These are phyloP conservation scores for Nidula niveotomentosa DNA, from an alignment of 1,284 basidiomycete species.

Conservation along the genomic window DNA sequence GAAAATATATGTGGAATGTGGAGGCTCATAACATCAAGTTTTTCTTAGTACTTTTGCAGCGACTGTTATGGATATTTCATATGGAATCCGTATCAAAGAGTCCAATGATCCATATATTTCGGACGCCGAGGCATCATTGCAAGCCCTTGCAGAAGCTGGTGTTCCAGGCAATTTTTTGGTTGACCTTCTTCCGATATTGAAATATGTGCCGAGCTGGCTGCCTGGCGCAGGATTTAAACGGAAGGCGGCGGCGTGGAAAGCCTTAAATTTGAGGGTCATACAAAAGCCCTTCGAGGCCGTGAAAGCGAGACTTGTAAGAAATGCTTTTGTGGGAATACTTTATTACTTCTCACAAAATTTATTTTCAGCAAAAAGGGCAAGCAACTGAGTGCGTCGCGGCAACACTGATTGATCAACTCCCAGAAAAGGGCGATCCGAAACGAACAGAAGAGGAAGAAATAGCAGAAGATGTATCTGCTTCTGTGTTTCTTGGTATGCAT, in stretches of 20 bases:
- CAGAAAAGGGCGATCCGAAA: slow-evolving; percentile 1
- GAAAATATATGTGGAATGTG: neutral
- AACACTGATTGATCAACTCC: slow-evolving; percentile 4
- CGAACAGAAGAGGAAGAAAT: slow-evolving; percentile 3
- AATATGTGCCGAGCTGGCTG: slow-evolving; percentile 13
- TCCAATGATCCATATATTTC: too few relatives aligned
- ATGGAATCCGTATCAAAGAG: too few relatives aligned
- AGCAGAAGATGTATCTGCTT: slow-evolving; percentile 3
- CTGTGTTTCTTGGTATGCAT: slow-evolving; percentile 7
- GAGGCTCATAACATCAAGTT: neutral
- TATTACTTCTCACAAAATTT: neutral
- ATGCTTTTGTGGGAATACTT: neutral
- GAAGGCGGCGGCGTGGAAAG: neutral
- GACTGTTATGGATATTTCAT: too few relatives aligned
- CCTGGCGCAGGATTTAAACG: slow-evolving; percentile 15
- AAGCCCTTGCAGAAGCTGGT: too few relatives aligned
- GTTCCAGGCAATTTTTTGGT: too few relatives aligned
- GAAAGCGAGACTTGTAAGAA: neutral
- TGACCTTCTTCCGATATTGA: too few relatives aligned
- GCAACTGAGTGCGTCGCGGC: slow-evolving; percentile 2
- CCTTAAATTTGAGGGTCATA: neutral
- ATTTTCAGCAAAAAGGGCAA: neutral
- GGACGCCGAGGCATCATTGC: too few relatives aligned
- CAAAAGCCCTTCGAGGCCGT: neutral
- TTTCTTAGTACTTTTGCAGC: neutral